Base-by-base conservation (phyloP, 305 asterid species). In the Petunia hybrid region DNA sequence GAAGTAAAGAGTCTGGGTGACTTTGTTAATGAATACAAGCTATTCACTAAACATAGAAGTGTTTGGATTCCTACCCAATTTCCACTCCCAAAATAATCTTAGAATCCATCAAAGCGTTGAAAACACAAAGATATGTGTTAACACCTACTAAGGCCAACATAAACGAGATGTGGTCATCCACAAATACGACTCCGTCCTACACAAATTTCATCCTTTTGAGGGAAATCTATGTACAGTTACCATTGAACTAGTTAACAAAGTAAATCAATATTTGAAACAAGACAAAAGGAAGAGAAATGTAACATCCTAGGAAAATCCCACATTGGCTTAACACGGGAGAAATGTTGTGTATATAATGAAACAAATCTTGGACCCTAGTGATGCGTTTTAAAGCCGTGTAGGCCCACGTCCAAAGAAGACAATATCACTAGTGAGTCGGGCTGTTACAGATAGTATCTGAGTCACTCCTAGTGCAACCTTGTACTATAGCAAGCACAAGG, bases 11-110 rank as follows among this genome's bases (percentile, higher is more conserved):
- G n/a, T 74, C n/a, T 39, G 48, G 64, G 39, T 38, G 39, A 55
- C 51, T 53, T 55, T 74, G 51, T 74, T 38, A 74, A 74, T 53
- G 46, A 74, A 36, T 51, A 53, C 64, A 74, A 8, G 78, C 45
- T 36, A 51, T 73, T 73, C 14, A 35, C 64, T 7, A 36, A 53
- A 53, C 62, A 74, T 74, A 74, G 0, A 51, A 2, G 9, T 38
- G 55, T 55, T 35, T 16, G 55, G 48, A 74, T 38, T 55, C 53
- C 63, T 73, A 16, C 38, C 51, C 79, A 55, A 38, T 53, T 53
- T 38, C 65, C 38, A 55, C 79, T 55, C n/a, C 64, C 64, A 74
- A 36, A 51, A 35, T 38, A 38, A 3, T 74, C 79, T 55, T 74
- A 13, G 51, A 5, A 55, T 74, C 65, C 51, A 74, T 74, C 65